Base-by-base conservation (phyloP, 2,329 filamentous ascomycete genomes). In the Xylariaceae sp. region DNA sequence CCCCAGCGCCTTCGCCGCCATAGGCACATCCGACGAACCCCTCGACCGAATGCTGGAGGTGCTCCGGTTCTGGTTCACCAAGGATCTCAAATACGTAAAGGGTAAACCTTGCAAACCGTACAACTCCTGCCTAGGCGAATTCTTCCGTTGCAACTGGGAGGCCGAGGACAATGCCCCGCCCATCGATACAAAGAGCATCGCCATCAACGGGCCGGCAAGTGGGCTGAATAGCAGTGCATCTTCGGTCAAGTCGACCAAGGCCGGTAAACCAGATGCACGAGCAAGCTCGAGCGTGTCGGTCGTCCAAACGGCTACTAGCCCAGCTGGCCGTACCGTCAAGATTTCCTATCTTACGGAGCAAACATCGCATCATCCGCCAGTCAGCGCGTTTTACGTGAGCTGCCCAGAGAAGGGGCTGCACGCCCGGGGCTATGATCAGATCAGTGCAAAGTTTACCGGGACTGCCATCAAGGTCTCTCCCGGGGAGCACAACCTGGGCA, bases 31-130 rank as follows among this genome's bases (percentile, higher is more conserved):
- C 13, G 85, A 97, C 53, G 88, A 97, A 53, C 78, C 85, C 9
- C 70, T 97, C 39, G 90, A 92, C 53, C 88, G 92, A 52, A 96
- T 96, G 86, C 76, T 98, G 36, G 89, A 90, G 57, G 88, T 94
- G 19, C 67, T 97, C 54, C 82, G 89, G 44, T 98, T 97, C 66
- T 98, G 92, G 92, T 94, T 97, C 57, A 97, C 92, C 47, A 98
- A 98, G 64, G 92, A 98, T 63, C 64, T 98, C 64, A 98, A 98
- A 77, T 98, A 97, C 58, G 87, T 94, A 61, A 97, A 97, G 69
- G 90, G 90, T 44, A 94, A 89, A 69, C 92, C 92, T 30, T 97
- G 90, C 79, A 98, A 98, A 66, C 92, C 92, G 9, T 98, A 98
- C 69, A 98, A 98, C 66, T 96, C 89, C 33, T 89, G 88, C 24